Percentiles rank a stretch among this genome's conserved stretches.
Evolutionary conservation across 768 basidiomycete species (phyloP).

Genomic region (Tylopilus sp.): DNA sequence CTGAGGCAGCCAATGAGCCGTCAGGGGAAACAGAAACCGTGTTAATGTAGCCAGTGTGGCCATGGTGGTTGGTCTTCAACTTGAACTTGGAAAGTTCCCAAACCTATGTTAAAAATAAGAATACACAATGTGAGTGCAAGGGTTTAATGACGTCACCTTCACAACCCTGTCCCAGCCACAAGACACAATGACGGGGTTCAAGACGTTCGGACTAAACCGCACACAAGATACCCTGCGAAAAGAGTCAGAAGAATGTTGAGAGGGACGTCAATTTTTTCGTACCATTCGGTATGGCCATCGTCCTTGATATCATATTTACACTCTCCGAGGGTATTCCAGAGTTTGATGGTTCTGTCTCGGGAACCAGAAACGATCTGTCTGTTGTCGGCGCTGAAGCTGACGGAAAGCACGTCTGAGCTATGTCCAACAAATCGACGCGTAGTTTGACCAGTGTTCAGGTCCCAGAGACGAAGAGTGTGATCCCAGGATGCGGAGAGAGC

Average conservation of each 20-base stretch:
- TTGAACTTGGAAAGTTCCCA: conserved; percentile 99
- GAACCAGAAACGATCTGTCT: conserved; percentile 98
- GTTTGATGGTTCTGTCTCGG: conserved; percentile 95
- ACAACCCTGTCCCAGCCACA: conserved; percentile 99
- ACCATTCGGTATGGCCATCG: conserved; percentile 97
- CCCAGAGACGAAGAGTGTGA: conserved; percentile 99
- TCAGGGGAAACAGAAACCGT: conserved; percentile 98
- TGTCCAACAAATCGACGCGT: conserved; percentile 98
- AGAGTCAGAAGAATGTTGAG: neutral
- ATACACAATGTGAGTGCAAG: neutral
- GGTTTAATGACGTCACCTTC: conserved; percentile 62
- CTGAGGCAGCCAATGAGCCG: conserved; percentile 97
- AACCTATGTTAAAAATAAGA: conserved; percentile 60
- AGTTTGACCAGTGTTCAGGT: conserved; percentile 94
- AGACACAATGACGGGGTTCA: conserved; percentile 98
- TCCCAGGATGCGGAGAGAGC: conserved; percentile 99
- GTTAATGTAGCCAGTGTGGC: conserved; percentile 99
- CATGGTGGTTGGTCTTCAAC: conserved; percentile 99
- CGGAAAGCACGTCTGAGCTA: conserved; percentile 95
- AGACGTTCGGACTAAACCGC: conserved; percentile 95
- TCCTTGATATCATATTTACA: conserved; percentile 99
- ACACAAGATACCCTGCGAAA: conserved; percentile 91
- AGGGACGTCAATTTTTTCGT: conserved; percentile 3
- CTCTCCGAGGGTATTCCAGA: conserved; percentile 99
- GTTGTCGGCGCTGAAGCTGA: conserved; percentile 99